These are phyloP conservation scores for Santalum album DNA, from an alignment of 164 flowering plant genomes.

Conservation along the genomic window DNA sequence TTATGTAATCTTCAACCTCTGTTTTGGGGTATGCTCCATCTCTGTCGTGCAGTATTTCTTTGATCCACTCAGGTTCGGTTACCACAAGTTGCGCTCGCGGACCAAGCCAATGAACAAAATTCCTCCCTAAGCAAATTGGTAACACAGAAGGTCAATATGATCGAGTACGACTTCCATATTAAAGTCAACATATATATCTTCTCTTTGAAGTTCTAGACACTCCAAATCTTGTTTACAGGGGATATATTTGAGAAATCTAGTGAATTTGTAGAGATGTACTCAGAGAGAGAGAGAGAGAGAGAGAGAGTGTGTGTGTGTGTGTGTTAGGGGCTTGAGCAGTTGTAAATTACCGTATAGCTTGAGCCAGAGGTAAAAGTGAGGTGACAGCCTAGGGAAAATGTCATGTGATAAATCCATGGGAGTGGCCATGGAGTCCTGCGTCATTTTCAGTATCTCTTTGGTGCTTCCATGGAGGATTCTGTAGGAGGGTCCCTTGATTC, in stretches of 20 bases:
- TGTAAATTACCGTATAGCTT: conserved; percentile 14
- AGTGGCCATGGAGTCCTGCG: conserved; percentile 8
- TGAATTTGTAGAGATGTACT: no score
- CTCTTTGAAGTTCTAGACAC: no score
- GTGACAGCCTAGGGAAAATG: conserved; percentile 20
- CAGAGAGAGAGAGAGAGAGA: no score
- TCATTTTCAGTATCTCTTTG: conserved; percentile 11
- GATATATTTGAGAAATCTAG: no score
- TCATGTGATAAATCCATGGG: conserved; percentile 25
- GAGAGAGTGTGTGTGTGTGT: no score
- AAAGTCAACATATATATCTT: no score
- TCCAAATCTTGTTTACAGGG: no score
- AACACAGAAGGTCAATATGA: no score
- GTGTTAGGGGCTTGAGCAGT: no score
- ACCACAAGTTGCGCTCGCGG: conserved; percentile 21
- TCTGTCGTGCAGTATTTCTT: conserved; percentile 28
- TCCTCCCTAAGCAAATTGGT: conserved; percentile 26
- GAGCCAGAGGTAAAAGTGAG: conserved; percentile 18
- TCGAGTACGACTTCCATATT: no score
- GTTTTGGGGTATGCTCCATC: conserved; percentile 19
- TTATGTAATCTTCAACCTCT: conserved; percentile 9
- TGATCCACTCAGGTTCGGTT: conserved; percentile 29
- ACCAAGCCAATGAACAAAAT: conserved; percentile 29
- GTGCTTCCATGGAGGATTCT: conserved; percentile 17
- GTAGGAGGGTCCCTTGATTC: conserved; percentile 21